Evolutionary conservation across 495 filamentous ascomycete species (phyloP), one percentile per base, ranked within the genome.

Genomic region (Physcia stellaris): DNA sequence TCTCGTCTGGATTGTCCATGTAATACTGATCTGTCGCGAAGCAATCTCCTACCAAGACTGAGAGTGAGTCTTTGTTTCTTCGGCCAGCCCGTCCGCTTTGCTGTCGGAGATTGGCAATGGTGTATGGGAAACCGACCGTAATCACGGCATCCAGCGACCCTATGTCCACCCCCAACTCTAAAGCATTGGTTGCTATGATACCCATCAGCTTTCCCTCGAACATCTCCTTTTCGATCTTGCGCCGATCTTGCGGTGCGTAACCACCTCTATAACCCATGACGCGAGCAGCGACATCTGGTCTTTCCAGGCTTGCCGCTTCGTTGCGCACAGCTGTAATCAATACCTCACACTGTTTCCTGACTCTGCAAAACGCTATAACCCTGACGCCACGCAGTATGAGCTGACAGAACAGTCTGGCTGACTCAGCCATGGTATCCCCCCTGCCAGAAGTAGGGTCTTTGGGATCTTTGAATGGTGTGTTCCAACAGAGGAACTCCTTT

Each of bases 401-500:
- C 51, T 94, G 82, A 49, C 83, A 88, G 53, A 99, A 93, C 6
- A 99, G 61, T 24, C 79, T 79, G 18, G 92, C 83, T 4, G 84
- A 80, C 58, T 99, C 92, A 13, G 71, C 66, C 53, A 87, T 73
- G 17, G 76, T 78, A 56, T 88, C 79, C 20, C 80, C 86, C 26
- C 90, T 74, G 5, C 88, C 88, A 40, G 82, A 90, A 0, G 80
- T 71, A 9, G 86, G 85, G 56, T 96, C 90, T 6, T 64, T 63
- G 1, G 86, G 83, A 50, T 94, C 90, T 61, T 84, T 94, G 61
- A 78, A 94, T 2, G 90, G 92, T 1, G 92, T 94, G 46, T 96
- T 96, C 90, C 90, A 99, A 59, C 86, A 94, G 6, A 99, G 57
- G 40, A 96, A 96, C 53, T 94, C 86, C 50, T 99, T 99, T 19